Evolutionary conservation across 2,329 filamentous ascomycete genomes (phyloP), one percentile per base, ranked within the genome.

Genomic region (Fusarium multiceps): DNA sequence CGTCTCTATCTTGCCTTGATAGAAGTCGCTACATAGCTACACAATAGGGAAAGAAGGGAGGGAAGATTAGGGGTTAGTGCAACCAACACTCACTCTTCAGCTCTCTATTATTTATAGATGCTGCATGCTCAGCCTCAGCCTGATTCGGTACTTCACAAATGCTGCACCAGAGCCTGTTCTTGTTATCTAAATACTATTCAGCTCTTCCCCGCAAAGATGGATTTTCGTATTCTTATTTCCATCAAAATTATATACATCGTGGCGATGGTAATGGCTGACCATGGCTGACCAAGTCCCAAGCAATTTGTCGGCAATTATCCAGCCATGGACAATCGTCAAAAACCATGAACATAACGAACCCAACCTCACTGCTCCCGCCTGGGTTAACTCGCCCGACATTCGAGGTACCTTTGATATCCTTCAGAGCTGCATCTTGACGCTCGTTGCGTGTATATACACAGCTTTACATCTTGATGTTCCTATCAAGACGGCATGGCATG

Each of bases 381-480:
- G 54, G 54, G 32, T 59, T 3, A 11, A 60, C 28, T 60, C 59
- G 6, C 55, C 55, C 16, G 25, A 45, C 14, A 18, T 61, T 23
- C 45, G 45, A 13, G 55, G 45, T 2, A 61, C 55, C 6, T 41
- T 68, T 3, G 59, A 60, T n/a, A 77, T 82, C 25, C 54, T 82
- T 3, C 75, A 74, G 62, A 77, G 74, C 16, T 82, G 80, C 51
- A 47, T 78, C 4, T 42, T 79, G 5, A 79, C 80, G 4, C 66
- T 82, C 0, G 53, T 75, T 5, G 70, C 80, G 1, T 82, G 79
- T 63, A 77, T 80, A 9, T 81, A 77, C 65, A 76, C 77, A 6
- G 78, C 78, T 3, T 56, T 82, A 5, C 79, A 82, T 56, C 69
- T 81, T 6, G 81, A 82, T 43, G 72, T 82, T n/a, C 78, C 78